Conservation (phyloP, 441 rosid species). For the Euphorbia celastroides region DNA sequence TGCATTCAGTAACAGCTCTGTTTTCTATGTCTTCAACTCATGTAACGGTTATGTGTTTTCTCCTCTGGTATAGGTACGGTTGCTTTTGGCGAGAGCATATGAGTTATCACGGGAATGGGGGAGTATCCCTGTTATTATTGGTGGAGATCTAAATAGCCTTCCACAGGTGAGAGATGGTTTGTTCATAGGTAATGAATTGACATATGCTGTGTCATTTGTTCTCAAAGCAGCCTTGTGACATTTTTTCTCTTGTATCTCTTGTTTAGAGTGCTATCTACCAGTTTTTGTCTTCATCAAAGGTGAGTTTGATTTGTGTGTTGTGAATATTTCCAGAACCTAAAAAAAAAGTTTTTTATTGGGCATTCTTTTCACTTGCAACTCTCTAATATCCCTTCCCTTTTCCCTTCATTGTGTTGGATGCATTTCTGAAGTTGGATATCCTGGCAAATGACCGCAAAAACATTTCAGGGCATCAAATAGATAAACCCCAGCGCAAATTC, state of each 20-base stretch:
- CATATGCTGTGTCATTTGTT: conserved; percentile 2
- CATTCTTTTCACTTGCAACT: conserved; percentile 1
- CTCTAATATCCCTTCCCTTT: conserved; percentile 1
- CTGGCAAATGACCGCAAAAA: conserved; percentile 56
- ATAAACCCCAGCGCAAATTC: conserved; percentile 23
- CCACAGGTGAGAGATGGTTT: conserved; percentile 52
- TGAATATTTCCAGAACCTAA: background rate
- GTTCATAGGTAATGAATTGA: background rate
- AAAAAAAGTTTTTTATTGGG: background rate
- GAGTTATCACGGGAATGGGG: conserved; percentile 81
- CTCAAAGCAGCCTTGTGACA: conserved; percentile 17
- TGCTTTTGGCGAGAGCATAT: conserved; percentile 74
- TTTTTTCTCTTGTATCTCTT: conserved; percentile 22
- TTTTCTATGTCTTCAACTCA: too few species aligned
- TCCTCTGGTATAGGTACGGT: conserved; percentile 43
- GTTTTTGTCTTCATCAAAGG: conserved; percentile 77
- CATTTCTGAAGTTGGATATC: conserved; percentile 58
- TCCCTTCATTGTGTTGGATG: too few species aligned
- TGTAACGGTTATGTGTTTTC: too few species aligned
- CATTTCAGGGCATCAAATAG: conserved; percentile 61
- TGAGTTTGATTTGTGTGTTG: conserved; percentile 34
- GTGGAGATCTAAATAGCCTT: conserved; percentile 83
- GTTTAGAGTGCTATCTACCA: conserved; percentile 84
- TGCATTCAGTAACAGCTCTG: too few species aligned
- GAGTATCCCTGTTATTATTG: conserved; percentile 70